A percentile compares a stretch with the other conserved stretches of the same genome.
Conservation (phyloP, 2,329 filamentous ascomycete genomes). For the Trichophyton equinum region DNA sequence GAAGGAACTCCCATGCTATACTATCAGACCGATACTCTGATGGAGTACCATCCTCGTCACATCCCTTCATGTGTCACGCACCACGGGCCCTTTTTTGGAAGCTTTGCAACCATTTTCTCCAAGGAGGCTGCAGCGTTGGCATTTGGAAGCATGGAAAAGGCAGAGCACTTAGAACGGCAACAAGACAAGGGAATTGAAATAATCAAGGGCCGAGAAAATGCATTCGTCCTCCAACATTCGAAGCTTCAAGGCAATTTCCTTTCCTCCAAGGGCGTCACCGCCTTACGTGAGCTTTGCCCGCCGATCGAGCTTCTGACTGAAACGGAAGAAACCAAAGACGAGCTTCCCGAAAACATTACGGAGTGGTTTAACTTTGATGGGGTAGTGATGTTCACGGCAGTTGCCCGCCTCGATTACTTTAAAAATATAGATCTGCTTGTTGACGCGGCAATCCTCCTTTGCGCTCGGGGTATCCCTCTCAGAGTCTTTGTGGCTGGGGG, state of each 20-base stretch:
- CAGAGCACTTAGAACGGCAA: background rate
- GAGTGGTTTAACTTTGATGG: background rate
- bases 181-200: background rate
- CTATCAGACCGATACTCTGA: background rate
- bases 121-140: background rate
- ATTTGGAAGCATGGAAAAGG: background rate
- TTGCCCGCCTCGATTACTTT: slow-evolving; percentile 1
- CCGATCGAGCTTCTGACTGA: background rate
- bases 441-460: background rate
- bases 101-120: background rate
- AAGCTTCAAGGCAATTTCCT: background rate
- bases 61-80: background rate
- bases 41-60: background rate
- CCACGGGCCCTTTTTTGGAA: background rate
- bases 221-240: background rate
- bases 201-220: background rate
- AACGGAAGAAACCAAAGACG: background rate
- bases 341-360: background rate
- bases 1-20: background rate
- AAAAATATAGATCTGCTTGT: slow-evolving; percentile 2
- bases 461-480: background rate
- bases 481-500: background rate
- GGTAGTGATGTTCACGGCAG: background rate
- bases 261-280: background rate
- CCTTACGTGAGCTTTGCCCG: background rate